Percentiles rank a stretch among this genome's conserved stretches.
phyloP scores from a whole-genome alignment of 2,329 filamentous ascomycete species.

The Sphaerostilbella broomeana region DNA sequence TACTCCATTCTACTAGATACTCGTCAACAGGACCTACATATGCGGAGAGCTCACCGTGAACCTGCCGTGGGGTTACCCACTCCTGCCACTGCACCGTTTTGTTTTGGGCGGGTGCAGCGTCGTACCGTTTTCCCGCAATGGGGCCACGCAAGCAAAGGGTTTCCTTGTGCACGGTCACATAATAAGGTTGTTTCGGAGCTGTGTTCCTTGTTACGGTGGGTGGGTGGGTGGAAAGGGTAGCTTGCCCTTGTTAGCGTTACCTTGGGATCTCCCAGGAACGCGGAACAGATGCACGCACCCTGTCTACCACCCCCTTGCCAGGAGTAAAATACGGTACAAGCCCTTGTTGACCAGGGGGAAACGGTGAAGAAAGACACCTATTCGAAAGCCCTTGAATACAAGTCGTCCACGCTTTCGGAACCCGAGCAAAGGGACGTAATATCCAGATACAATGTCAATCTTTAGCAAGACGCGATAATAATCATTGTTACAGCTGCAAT shows the following conservation, averaged over 20 bases:
- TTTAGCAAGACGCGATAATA: too few relatives aligned
- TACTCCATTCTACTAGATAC: too few relatives aligned
- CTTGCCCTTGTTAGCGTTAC: conserved; percentile 10
- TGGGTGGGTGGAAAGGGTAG: conserved; percentile 9
- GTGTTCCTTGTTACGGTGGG: conserved; percentile 3
- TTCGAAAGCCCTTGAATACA: too few relatives aligned
- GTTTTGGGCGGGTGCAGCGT: neutral
- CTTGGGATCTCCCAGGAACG: conserved; percentile 10
- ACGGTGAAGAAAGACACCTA: too few relatives aligned
- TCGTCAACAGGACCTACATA: too few relatives aligned
- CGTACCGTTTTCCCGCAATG: conserved; percentile 13
- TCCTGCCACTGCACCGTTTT: conserved; percentile 9
- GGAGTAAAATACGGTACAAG: conserved; percentile 1
- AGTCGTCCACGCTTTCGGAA: too few relatives aligned
- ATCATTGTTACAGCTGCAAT: too few relatives aligned
- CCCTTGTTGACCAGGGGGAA: neutral
- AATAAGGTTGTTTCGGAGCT: conserved; percentile 10
- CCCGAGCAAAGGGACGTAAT: too few relatives aligned
- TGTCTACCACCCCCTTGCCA: conserved; percentile 2
- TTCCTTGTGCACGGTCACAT: conserved; percentile 4
- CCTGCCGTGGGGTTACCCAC: conserved; percentile 1
- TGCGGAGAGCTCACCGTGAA: neutral
- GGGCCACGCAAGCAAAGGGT: conserved; percentile 2
- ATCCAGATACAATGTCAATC: too few relatives aligned
- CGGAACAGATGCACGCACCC: conserved; percentile 10